Conservation (phyloP, 331 rosid species). For the Rhamnella rubrinervis region DNA sequence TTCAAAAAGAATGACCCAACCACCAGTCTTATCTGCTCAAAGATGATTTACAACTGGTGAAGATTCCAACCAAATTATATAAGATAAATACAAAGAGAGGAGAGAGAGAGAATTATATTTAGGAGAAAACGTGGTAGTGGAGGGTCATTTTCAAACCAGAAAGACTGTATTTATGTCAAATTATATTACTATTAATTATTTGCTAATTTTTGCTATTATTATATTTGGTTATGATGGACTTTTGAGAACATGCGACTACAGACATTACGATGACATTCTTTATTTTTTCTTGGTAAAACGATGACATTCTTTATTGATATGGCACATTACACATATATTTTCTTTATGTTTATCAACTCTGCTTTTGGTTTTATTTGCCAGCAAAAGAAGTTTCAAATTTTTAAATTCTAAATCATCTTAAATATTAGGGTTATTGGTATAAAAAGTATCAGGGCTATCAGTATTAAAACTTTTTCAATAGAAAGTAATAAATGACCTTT, state of each 20-base stretch:
- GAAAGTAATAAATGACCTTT: too few relatives aligned
- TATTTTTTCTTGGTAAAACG: too few relatives aligned
- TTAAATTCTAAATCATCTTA: too few relatives aligned
- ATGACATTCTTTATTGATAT: too few relatives aligned
- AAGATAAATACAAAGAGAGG: neutral
- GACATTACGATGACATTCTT: neutral
- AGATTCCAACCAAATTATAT: conserved; percentile 45
- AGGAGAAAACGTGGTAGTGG: conserved; percentile 28
- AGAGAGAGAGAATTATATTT: neutral
- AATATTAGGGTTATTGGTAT: too few relatives aligned
- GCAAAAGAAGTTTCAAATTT: too few relatives aligned
- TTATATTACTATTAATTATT: neutral
- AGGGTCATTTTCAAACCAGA: conserved; percentile 45
- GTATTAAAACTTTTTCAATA: too few relatives aligned
- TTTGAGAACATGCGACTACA: neutral
- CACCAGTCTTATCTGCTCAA: conserved; percentile 59
- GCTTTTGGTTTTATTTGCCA: too few relatives aligned
- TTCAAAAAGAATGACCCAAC: conserved; percentile 37
- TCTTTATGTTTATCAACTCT: conserved; percentile 3
- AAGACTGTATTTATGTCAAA: neutral
- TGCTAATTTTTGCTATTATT: neutral
- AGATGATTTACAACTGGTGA: conserved; percentile 43
- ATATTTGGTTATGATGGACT: neutral
- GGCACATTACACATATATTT: neutral
- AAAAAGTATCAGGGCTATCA: too few relatives aligned